Percentiles rank a stretch among this genome's conserved stretches.
phyloP scores from a whole-genome alignment of 2,329 filamentous ascomycete genomes.

The Aspergillus piperis region DNA sequence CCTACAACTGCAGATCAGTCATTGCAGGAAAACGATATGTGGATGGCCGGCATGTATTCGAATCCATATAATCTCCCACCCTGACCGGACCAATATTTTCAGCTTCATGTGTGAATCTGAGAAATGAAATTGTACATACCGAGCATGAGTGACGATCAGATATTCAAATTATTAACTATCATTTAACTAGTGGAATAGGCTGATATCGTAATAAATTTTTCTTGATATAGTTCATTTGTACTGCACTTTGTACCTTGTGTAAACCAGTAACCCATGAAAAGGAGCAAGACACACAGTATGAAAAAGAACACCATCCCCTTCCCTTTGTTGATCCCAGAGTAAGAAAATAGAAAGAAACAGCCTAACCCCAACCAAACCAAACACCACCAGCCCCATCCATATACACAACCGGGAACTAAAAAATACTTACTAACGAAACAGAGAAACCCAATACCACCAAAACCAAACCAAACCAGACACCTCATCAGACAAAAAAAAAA shows the following conservation, averaged over 20 bases:
- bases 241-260: background rate
- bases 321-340: background rate
- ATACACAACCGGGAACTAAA: background rate
- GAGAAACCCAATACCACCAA: background rate
- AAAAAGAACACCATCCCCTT: background rate
- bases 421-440: background rate
- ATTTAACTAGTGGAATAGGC: background rate
- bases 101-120: background rate
- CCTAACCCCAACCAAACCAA: background rate
- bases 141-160: background rate
- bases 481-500: no score
- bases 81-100: background rate
- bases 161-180: background rate
- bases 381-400: slow-evolving; percentile 1
- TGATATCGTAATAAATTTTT: background rate
- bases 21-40: background rate
- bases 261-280: background rate
- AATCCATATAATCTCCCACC: background rate
- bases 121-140: background rate
- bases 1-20: background rate
- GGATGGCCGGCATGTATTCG: slow-evolving; percentile 11
- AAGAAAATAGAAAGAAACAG: background rate
- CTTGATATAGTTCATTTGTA: background rate
- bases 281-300: background rate
- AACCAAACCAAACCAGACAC: no score